Conservation (phyloP, 2,329 filamentous ascomycete genomes). For the Magnaporthiopsis incrustans region DNA sequence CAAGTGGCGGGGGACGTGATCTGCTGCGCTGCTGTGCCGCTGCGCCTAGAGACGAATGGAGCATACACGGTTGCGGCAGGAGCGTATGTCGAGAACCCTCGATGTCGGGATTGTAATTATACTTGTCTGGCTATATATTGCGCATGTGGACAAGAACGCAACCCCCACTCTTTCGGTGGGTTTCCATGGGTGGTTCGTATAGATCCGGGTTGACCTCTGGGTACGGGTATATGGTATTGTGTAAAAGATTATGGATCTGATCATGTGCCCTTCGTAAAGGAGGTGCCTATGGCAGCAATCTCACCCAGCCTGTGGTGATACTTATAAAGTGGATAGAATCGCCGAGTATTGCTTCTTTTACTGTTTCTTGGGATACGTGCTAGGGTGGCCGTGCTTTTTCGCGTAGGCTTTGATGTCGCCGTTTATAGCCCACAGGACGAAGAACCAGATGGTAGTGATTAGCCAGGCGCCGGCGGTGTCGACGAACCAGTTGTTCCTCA, state of each 20-base stretch:
- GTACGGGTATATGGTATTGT: too few relatives aligned
- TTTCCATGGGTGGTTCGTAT: not conserved
- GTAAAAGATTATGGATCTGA: too few relatives aligned
- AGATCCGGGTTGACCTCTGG: not conserved
- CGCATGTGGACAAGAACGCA: too few relatives aligned
- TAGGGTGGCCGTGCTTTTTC: conserved; percentile 51
- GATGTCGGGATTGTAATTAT: not conserved
- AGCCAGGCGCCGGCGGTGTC: conserved; percentile 51
- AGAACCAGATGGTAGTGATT: conserved; percentile 46
- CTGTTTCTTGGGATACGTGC: conserved; percentile 32
- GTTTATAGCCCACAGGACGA: conserved; percentile 48
- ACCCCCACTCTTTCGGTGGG: not conserved
- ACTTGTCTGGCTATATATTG: not conserved
- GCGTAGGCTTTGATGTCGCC: conserved; percentile 48
- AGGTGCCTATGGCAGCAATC: too few relatives aligned
- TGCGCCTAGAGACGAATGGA: not conserved
- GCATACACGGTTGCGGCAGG: not conserved
- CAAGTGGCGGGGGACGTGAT: conserved; percentile 53
- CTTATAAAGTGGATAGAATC: not conserved
- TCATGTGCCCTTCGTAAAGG: too few relatives aligned
- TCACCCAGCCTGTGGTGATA: too few relatives aligned
- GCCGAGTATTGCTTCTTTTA: not conserved
- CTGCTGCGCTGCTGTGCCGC: too few relatives aligned
- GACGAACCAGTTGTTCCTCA: conserved; percentile 50
- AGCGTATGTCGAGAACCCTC: not conserved